Percentiles rank a stretch among this genome's conserved stretches.
Conservation (phyloP, 306 rosid genomes). For the Castanea sativa region DNA sequence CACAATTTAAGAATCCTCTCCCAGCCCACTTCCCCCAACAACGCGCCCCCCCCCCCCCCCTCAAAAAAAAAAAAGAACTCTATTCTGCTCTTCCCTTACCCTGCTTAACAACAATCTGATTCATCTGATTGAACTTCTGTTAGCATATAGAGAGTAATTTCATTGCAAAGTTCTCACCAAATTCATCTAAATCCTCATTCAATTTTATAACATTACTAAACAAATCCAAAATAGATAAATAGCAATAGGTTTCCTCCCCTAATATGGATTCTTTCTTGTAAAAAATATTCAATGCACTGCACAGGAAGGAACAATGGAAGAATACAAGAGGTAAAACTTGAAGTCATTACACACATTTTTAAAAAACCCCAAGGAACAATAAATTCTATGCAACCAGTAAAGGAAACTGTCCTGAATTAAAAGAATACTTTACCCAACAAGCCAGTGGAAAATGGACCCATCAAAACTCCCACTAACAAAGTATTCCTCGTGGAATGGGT, state of each 20-base stretch:
- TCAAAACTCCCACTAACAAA: constrained; percentile 98
- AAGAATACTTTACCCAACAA: constrained; percentile 73
- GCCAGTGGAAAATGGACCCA: constrained; percentile 98
- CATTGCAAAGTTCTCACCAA: not conserved
- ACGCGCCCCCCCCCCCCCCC: no score
- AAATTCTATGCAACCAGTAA: constrained; percentile 1
- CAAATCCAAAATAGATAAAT: not conserved
- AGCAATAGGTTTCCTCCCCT: not conserved
- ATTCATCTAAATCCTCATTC: not conserved
- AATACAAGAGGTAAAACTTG: no score
- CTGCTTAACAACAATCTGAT: not conserved
- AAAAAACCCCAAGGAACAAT: not conserved
- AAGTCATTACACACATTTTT: not conserved
- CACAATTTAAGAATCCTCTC: not conserved
- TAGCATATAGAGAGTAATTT: not conserved
- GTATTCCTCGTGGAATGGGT: constrained; percentile 97
- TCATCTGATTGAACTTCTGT: not conserved
- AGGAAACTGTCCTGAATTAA: constrained; percentile 12
- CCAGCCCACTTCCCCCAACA: no score
- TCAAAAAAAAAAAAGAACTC: no score
- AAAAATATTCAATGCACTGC: not conserved
- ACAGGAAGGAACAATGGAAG: not conserved
- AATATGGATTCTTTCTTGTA: not conserved
- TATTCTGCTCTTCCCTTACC: not conserved
- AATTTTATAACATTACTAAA: not conserved